These are phyloP conservation scores for Abrus precatorius DNA, from an alignment of 306 rosid species.

Conservation along the genomic window DNA sequence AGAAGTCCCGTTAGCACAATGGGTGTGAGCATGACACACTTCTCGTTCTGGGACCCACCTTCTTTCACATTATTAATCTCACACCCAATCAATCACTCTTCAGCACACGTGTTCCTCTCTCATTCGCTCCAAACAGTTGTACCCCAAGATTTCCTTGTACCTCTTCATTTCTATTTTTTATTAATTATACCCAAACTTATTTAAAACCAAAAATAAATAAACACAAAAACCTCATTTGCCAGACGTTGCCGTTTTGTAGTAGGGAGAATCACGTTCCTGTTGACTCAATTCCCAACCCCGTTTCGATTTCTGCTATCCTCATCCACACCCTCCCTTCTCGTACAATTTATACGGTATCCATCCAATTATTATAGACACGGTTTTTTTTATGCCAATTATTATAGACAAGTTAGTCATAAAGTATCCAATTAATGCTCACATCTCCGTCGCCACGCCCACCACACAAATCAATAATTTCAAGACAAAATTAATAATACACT, in stretches of 20 bases:
- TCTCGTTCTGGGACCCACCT: conserved; percentile 41
- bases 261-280: neutral
- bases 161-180: neutral
- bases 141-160: neutral
- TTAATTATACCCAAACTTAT: neutral
- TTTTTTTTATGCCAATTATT: neutral
- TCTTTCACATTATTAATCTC: too few species aligned
- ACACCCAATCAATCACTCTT: neutral
- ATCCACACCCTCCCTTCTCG: conserved; percentile 16
- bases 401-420: neutral
- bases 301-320: conserved; percentile 26
- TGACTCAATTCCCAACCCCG: neutral
- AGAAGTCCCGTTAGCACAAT: neutral
- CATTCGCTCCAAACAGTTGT: conserved; percentile 36
- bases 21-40: conserved; percentile 42
- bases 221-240: neutral
- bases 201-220: neutral
- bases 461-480: neutral
- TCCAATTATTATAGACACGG: neutral
- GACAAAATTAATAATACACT: neutral
- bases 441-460: neutral
- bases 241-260: neutral
- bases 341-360: conserved; percentile 29
- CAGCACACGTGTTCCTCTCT: neutral
- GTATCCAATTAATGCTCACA: neutral